phyloP scores from a whole-genome alignment of 257 asterid genomes.

The Salvia hispanica region DNA sequence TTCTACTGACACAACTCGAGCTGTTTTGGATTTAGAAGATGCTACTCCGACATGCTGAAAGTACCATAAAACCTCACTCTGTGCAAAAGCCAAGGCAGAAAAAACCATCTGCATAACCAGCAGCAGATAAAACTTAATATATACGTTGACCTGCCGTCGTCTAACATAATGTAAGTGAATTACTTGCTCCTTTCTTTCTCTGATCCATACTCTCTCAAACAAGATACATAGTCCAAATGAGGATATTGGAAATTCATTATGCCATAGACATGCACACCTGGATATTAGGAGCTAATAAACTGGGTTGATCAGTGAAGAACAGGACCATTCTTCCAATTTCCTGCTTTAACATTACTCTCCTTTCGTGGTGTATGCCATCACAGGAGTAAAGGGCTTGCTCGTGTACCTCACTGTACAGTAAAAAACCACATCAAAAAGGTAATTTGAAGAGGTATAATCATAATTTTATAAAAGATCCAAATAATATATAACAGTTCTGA shows the following conservation, averaged over 20 bases:
- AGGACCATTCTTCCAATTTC: conserved; percentile 98
- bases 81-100: conserved; percentile 95
- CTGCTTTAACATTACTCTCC: conserved; percentile 91
- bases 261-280: conserved; percentile 56
- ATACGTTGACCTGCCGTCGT: conserved; percentile 17
- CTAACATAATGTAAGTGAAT: conserved; percentile 1
- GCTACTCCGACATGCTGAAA: conserved; percentile 94
- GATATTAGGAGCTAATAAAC: conserved; percentile 96
- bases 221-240: conserved; percentile 8
- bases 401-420: conserved; percentile 81
- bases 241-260: neutral
- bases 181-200: conserved; percentile 10
- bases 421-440: conserved; percentile 30
- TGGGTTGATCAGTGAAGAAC: conserved; percentile 97
- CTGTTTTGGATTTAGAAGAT: conserved; percentile 71
- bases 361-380: conserved; percentile 86
- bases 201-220: conserved; percentile 10
- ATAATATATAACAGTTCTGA: conserved; percentile 13
- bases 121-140: conserved; percentile 28
- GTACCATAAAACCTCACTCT: conserved; percentile 96
- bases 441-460: conserved; percentile 27
- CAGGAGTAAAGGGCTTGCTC: conserved; percentile 86
- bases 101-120: conserved; percentile 87
- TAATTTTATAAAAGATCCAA: conserved; percentile 20
- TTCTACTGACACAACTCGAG: conserved; percentile 77